phyloP scores from a whole-genome alignment of 1,284 basidiomycete genomes.

The Cystobasidium sp. region DNA sequence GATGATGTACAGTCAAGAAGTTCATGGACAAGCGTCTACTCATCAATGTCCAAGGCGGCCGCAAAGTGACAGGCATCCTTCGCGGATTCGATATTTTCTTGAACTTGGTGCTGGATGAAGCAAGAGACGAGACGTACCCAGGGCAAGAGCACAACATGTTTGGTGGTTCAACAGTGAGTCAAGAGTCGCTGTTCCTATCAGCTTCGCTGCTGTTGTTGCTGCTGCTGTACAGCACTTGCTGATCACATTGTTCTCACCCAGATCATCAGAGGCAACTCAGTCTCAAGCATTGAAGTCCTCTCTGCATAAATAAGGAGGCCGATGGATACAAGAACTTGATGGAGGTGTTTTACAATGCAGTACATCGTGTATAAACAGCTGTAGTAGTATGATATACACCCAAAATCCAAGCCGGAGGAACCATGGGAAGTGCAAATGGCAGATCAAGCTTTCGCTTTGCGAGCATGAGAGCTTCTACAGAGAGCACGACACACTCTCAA shows the following conservation, averaged over 20 bases:
- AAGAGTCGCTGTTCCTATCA: slow-evolving; percentile 46
- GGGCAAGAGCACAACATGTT: slow-evolving; percentile 85
- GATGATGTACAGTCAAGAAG: slow-evolving; percentile 59
- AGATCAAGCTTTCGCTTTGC: background rate
- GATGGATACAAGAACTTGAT: background rate
- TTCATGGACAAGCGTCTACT: slow-evolving; percentile 99
- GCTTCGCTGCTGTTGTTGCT: background rate
- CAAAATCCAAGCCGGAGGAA: background rate
- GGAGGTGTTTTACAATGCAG: background rate
- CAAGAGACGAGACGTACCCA: slow-evolving; percentile 76
- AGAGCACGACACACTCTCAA: no score
- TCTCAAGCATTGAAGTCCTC: slow-evolving; percentile 85
- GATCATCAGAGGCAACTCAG: slow-evolving; percentile 94
- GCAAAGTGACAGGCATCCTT: slow-evolving; percentile 92
- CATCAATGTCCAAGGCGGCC: slow-evolving; percentile 92
- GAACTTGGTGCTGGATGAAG: slow-evolving; percentile 96
- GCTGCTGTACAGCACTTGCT: background rate
- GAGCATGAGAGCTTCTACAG: no score
- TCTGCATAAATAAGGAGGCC: slow-evolving; percentile 27
- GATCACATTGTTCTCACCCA: slow-evolving; percentile 55
- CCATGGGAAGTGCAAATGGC: background rate
- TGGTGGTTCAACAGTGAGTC: slow-evolving; percentile 82
- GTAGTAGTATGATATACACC: slow-evolving; percentile 11
- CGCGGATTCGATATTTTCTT: slow-evolving; percentile 98
- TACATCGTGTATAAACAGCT: slow-evolving; percentile 16